Base-by-base conservation (phyloP, 2,329 filamentous ascomycete genomes). In the Aspergillus sp. region DNA sequence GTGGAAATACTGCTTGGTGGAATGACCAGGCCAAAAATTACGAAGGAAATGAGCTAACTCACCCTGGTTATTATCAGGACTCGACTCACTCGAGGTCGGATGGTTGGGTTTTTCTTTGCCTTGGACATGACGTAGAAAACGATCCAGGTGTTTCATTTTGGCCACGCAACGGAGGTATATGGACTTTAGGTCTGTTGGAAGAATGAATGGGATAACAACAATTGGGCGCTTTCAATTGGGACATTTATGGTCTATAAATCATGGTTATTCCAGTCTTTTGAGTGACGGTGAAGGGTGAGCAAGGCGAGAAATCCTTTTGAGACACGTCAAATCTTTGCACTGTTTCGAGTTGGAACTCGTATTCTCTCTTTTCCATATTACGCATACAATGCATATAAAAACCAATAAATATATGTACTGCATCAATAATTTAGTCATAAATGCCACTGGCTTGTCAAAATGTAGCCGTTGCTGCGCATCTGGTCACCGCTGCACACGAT, bases 81-180 rank as follows among this genome's bases (percentile, higher is more conserved):
- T 9, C 27, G 27, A 11, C 27, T 31, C 27, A 25, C 44, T 48
- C 27, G 35, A 31, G 17, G 35, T n/a, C 17, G 48, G 53, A 27
- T 56, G 55, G 40, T 56, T 17, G 44, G 45, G 54, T 59, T 56
- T 61, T 44, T 56, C 58, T 52, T 48, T 59, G 57, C 51, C 45
- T 57, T 63, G 62, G 53, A 64, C 46, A 50, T 60, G 62, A 48
- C 52, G 57, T 31, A 63, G 15, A 23, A 66, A 25, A 40, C 59
- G 59, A 55, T 66, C 57, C 21, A 66, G 46, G 54, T 46, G 55
- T 35, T 56, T 59, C 64, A 65, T 65, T 48, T 11, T 60, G 45
- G 47, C 48, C 55, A 58, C 49, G 50, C 51, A 48, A 33, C 39
- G 47, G 33, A 39, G 15, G 23, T 33, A 43, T 53, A 21, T 56